Base-by-base conservation (phyloP, 257 asterid genomes). In the Nicotiana attenuata region DNA sequence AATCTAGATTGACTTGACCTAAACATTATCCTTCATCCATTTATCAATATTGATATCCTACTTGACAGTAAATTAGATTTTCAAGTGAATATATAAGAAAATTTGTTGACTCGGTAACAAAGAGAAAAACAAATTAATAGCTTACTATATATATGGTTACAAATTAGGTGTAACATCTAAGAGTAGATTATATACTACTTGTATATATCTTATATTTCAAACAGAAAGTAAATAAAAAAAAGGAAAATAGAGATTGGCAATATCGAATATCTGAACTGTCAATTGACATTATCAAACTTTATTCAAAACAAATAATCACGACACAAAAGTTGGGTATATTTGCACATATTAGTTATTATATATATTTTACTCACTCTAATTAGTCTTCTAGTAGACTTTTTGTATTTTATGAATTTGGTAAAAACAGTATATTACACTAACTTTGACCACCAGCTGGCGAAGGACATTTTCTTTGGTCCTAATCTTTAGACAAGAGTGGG, bases 391-490 rank as follows among this genome's bases (percentile, higher is more conserved):
- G 38, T 47, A 47, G 24, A 71, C 33, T 71, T 38, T 47, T 47
- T 22, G 41, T 73, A 45, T 73, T 73, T 50, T 47, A 73, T 24
- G 24, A 73, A 47, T 73, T 73, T 73, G 22, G 61, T 73, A 15
- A 47, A 28, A 73, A 7, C 26, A 47, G 61, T 73, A 73, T 73
- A 47, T 22, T 47, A 45, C 61, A 47, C 78, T 22, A 60, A 78
- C 61, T 64, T 78, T 38, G 82, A 56, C 55, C 71, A 45, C 19
- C 69, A 80, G 76, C 77, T 65, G 63, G 50, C n/a, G 19, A 14
- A 3, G 71, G 33, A 29, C 24, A 50, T 50, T 65, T 65, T 50
- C 66, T 80, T 71, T 53, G 47, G 2, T 45, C 60, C 61, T 63
- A 78, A 78, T 60, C 66, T 59, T 31, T 35, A 28, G 52, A 22